Evolutionary conservation across 495 filamentous ascomycete genomes (phyloP).

Genomic region (Penicillium canescens): DNA sequence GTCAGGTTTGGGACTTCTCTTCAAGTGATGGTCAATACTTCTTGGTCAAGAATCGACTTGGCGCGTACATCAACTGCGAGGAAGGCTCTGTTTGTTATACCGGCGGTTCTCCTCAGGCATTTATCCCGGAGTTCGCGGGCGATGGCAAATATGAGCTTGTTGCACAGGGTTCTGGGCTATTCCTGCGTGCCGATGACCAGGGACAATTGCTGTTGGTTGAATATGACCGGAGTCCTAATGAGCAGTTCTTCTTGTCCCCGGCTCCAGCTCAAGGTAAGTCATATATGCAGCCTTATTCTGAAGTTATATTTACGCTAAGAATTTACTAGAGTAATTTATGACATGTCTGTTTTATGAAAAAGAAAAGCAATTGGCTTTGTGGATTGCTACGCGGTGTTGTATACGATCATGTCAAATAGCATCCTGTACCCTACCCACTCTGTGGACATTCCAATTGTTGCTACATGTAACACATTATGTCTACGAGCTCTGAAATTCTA

Average conservation of each 20-base stretch:
- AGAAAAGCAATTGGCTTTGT: too few species aligned
- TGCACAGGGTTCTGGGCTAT: background rate
- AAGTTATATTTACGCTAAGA: too few species aligned
- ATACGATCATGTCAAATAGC: too few species aligned
- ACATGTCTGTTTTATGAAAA: too few species aligned
- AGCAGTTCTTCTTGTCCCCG: background rate
- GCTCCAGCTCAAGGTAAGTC: too few species aligned
- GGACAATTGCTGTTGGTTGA: background rate
- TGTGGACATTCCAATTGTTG: too few species aligned
- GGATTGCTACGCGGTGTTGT: too few species aligned
- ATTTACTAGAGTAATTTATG: too few species aligned
- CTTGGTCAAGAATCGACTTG: background rate
- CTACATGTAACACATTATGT: too few species aligned
- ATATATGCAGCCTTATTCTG: too few species aligned
- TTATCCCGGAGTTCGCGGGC: background rate
- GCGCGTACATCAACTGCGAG: background rate
- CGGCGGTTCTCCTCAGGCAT: background rate
- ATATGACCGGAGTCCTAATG: background rate
- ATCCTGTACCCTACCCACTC: too few species aligned
- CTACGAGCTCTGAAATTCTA: too few species aligned
- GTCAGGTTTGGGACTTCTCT: background rate
- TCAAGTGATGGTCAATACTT: background rate
- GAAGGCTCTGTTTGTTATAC: background rate
- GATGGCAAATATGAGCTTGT: background rate
- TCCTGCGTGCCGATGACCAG: background rate